phyloP scores from a whole-genome alignment of 108 stramenopile genomes.

The Mayamaea pseudoterrestris region DNA sequence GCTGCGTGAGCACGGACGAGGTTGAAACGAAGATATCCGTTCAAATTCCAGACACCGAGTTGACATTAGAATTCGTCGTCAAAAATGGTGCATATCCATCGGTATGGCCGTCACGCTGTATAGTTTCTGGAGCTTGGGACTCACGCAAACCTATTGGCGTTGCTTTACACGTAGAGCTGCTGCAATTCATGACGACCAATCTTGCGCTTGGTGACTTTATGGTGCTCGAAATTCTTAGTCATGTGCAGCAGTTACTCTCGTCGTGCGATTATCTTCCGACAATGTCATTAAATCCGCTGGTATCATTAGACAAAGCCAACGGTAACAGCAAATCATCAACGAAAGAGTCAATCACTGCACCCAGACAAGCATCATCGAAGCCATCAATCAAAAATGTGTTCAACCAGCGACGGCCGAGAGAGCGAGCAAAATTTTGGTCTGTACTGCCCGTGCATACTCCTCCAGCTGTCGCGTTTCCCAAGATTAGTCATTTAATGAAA shows the following conservation, averaged over 20 bases:
- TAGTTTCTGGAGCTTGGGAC: conserved; percentile 1
- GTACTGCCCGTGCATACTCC: conserved; percentile 37
- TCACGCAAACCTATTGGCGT: conserved; percentile 8
- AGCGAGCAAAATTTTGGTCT: conserved; percentile 53
- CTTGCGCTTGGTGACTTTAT: conserved; percentile 31
- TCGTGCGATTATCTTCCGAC: conserved; percentile 14
- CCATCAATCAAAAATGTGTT: no score
- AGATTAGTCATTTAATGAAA: conserved; percentile 23
- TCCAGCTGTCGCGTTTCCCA: conserved; percentile 47
- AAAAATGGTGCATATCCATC: conserved; percentile 8
- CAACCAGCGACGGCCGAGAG: conserved; percentile 24
- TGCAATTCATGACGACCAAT: conserved; percentile 16
- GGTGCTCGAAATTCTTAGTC: conserved; percentile 56
- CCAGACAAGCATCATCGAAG: no score
- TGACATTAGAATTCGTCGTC: conserved; percentile 8
- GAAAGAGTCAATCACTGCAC: no score
- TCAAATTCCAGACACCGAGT: conserved; percentile 10
- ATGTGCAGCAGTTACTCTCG: conserved; percentile 30
- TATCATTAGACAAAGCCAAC: no score
- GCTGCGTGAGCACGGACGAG: background rate
- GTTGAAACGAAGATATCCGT: conserved; percentile 11
- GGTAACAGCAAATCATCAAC: no score
- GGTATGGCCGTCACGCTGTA: background rate
- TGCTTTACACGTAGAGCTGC: conserved; percentile 27
- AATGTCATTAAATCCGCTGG: no score